Conservation (phyloP, 1,284 basidiomycete genomes). For the Tilletia walkeri region DNA sequence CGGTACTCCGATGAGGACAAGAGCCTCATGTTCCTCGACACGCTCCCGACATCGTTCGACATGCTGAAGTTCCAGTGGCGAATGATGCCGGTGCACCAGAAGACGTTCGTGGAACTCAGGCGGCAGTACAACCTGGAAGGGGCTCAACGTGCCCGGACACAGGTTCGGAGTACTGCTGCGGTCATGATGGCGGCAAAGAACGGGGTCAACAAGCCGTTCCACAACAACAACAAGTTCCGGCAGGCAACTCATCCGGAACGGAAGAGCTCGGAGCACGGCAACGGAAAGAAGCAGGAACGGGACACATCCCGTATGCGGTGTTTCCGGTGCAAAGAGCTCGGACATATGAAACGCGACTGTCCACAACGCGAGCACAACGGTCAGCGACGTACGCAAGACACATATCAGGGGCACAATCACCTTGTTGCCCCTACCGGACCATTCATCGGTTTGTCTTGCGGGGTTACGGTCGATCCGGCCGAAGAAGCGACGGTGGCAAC, state of each 20-base stretch:
- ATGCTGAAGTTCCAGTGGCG: neutral
- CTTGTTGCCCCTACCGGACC: too few species aligned
- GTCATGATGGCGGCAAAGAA: neutral
- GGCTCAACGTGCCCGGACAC: neutral
- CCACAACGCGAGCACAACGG: too few species aligned
- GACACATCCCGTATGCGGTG: neutral
- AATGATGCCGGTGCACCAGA: neutral
- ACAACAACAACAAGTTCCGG: neutral
- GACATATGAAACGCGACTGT: neutral
- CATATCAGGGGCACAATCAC: too few species aligned
- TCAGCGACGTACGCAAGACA: too few species aligned
- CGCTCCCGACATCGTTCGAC: neutral
- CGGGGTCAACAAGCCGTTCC: neutral
- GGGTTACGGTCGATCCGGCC: neutral
- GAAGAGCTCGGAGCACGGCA: neutral
- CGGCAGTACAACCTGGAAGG: neutral
- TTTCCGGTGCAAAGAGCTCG: neutral
- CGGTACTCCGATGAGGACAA: neutral
- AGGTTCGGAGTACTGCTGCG: neutral
- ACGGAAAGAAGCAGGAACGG: neutral
- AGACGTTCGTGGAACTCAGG: neutral
- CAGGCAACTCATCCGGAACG: neutral
- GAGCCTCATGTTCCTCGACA: neutral
- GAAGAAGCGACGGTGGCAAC: too few species aligned
- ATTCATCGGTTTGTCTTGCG: neutral